Conservation (phyloP, 768 basidiomycete genomes). For the Lactifluus echinatus region DNA sequence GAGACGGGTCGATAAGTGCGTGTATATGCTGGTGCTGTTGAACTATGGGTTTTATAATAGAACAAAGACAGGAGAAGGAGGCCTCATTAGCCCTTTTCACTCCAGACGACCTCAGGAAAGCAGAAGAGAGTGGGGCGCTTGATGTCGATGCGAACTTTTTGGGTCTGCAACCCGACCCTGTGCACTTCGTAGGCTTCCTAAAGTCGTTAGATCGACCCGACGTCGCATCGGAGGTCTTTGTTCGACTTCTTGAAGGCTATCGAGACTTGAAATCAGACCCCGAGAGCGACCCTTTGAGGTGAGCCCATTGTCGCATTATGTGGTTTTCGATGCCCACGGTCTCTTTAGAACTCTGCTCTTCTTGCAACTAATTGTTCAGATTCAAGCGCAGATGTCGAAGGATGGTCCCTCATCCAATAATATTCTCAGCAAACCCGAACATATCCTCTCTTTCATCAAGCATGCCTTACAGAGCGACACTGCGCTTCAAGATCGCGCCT, state of each 20-base stretch:
- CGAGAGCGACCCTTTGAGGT: constrained; percentile 48
- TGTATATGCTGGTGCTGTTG: constrained; percentile 2
- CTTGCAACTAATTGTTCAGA: constrained; percentile 73
- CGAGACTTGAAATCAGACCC: constrained; percentile 31
- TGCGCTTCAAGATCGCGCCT: constrained; percentile 9
- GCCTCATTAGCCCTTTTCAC: constrained; percentile 39
- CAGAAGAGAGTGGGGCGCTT: constrained; percentile 35
- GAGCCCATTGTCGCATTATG: constrained; percentile 11
- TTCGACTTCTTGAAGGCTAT: constrained; percentile 65
- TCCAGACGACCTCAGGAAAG: constrained; percentile 38
- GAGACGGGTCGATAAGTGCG: constrained; percentile 37
- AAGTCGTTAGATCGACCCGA: constrained; percentile 59
- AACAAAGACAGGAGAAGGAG: constrained; percentile 19
- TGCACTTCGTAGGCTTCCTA: constrained; percentile 56
- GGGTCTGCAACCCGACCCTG: constrained; percentile 67
- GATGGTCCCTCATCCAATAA: constrained; percentile 41
- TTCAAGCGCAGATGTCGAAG: constrained; percentile 61
- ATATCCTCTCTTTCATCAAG: constrained; percentile 77
- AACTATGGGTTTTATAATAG: background rate
- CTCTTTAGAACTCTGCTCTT: constrained; percentile 52
- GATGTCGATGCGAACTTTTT: constrained; percentile 50
- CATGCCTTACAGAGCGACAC: constrained; percentile 49
- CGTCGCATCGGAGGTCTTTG: constrained; percentile 63
- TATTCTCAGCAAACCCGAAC: constrained; percentile 55
- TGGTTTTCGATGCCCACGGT: background rate